Evolutionary conservation across 345 rosid genomes (phyloP), one percentile per base, ranked within the genome.

Genomic region (Pugionium dolabratum): DNA sequence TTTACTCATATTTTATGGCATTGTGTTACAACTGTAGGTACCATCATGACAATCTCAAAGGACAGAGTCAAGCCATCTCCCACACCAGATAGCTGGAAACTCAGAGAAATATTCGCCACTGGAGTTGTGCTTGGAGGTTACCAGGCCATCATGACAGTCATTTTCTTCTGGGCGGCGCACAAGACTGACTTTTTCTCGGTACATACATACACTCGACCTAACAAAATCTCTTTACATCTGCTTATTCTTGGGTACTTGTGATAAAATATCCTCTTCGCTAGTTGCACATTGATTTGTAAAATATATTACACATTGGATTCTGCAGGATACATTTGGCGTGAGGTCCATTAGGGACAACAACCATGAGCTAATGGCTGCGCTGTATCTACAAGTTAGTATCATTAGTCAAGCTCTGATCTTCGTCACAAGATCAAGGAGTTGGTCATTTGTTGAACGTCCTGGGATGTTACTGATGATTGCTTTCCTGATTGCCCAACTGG

Each of bases 51-150:
- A 31, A 93, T 93, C 70, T 86, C 97, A 30, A 88, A 93, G 79
- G 97, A 93, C 58, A 58, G 97, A 76, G 98, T 93, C 55, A 90
- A 93, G 86, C 97, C 98, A 43, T 93, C 98, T 70, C 97, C 97
- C 25, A 48, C 85, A 71, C 98, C 96, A 1, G 98, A 93, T 57
- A 90, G 97, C 80, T 93, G 97, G 98, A 93, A 86, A 70, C 80
- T 93, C 30, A 82, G 46, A 70, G 97, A 90, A 74, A 90, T 90
- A 37, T 93, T 93, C 8, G 93, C 98, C 43, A 93, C 97, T 0
- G 97, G 97, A 46, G 32, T 93, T 9, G 85, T 82, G 9, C 93
- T 90, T 26, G 96, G 98, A 46, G 69, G 94, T 18, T 93, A 93
- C 84, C 62, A 84, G 70, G 96, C 91, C 47, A 70, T 93, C 75